These are phyloP conservation scores for Erodium moschatum DNA, from an alignment of 441 rosid species.

Conservation along the genomic window DNA sequence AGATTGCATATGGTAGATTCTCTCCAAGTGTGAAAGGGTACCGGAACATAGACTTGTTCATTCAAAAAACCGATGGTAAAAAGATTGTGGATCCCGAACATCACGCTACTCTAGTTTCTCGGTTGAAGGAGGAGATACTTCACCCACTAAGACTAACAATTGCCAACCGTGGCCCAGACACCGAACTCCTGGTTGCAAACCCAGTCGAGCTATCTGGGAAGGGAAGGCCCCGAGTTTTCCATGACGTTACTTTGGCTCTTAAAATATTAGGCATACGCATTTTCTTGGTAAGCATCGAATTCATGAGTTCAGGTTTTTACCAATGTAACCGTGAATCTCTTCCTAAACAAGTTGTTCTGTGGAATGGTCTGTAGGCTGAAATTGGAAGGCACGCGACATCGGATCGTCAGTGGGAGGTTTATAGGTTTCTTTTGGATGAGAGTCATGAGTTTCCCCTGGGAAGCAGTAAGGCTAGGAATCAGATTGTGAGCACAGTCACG, in stretches of 20 bases:
- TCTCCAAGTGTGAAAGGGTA: slow-evolving; percentile 35
- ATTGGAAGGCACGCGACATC: slow-evolving; percentile 45
- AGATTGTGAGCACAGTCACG: slow-evolving; percentile 40
- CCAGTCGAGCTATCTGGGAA: slow-evolving; percentile 54
- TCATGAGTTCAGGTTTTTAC: not conserved
- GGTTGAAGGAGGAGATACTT: slow-evolving; percentile 42
- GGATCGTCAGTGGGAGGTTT: slow-evolving; percentile 57
- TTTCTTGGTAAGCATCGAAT: slow-evolving; percentile 38
- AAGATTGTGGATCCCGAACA: slow-evolving; percentile 39
- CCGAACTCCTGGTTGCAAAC: slow-evolving; percentile 50
- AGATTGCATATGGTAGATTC: slow-evolving; percentile 57
- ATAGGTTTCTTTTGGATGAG: slow-evolving; percentile 48
- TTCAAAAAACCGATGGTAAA: slow-evolving; percentile 43
- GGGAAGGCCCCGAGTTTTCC: slow-evolving; percentile 58
- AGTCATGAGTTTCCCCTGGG: slow-evolving; percentile 36
- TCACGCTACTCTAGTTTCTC: slow-evolving; percentile 36
- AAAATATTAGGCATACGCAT: slow-evolving; percentile 37
- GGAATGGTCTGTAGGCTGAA: slow-evolving; percentile 34
- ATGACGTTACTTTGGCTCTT: slow-evolving; percentile 47
- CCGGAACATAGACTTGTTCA: slow-evolving; percentile 39
- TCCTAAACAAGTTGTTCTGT: not conserved
- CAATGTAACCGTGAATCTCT: not conserved
- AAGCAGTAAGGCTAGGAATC: slow-evolving; percentile 32
- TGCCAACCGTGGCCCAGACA: slow-evolving; percentile 50
- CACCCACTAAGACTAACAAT: slow-evolving; percentile 42